Percentiles rank a stretch among this genome's conserved stretches.
phyloP scores from a whole-genome alignment of 306 rosid genomes.

The Dalbergia oliveri region DNA sequence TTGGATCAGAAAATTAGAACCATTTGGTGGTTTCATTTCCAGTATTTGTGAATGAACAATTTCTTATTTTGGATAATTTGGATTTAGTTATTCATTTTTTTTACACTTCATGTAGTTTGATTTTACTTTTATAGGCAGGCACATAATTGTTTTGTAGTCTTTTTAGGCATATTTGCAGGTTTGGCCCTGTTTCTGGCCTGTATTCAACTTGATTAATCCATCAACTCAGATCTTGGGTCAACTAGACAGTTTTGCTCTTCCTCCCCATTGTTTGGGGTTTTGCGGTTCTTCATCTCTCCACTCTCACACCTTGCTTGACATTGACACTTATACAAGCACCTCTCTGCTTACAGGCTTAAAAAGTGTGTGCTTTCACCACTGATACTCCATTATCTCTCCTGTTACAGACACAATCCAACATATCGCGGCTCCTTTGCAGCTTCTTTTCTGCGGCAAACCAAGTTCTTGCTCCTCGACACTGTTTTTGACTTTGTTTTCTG shows the following conservation, averaged over 20 bases:
- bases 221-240: no score
- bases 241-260: no score
- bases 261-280: not conserved
- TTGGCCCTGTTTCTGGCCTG: no score
- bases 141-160: no score
- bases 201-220: no score
- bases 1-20: no score
- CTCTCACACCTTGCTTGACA: not conserved
- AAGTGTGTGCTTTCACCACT: not conserved
- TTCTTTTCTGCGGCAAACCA: not conserved
- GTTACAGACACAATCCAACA: not conserved
- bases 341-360: not conserved
- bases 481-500: not conserved
- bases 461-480: not conserved
- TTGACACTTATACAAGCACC: not conserved
- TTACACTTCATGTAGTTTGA: no score
- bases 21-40: not conserved
- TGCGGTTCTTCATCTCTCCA: not conserved
- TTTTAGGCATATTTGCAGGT: no score
- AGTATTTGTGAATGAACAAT: not conserved
- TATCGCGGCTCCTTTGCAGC: not conserved
- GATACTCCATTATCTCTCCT: not conserved
- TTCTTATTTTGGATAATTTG: not conserved
- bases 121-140: no score
- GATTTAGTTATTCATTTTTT: no score